Percentiles rank a stretch among this genome's conserved stretches.
These are phyloP conservation scores for Endotrypanum monterogeii DNA, from an alignment of 208 protist genomes.

Conservation along the genomic window DNA sequence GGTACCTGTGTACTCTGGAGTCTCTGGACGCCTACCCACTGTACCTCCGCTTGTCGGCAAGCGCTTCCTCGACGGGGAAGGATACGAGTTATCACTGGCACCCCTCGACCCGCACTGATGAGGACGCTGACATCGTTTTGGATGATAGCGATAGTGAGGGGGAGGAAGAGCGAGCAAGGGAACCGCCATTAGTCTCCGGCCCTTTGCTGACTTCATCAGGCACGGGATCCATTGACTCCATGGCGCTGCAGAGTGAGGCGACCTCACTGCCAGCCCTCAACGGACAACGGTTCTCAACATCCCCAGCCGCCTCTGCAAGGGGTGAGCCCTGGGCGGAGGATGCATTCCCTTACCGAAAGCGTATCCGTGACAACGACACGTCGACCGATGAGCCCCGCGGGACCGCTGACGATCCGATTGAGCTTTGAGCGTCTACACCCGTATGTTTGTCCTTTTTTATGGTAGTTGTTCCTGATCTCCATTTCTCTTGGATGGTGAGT, in stretches of 20 bases:
- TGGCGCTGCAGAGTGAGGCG: not conserved
- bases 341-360: not conserved
- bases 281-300: not conserved
- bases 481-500: not conserved
- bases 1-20: conserved; percentile 34
- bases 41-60: conserved; percentile 42
- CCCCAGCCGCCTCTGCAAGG: not conserved
- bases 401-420: conserved; percentile 70
- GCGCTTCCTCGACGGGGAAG: not conserved
- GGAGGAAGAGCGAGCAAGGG: not conserved
- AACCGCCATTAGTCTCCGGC: not conserved
- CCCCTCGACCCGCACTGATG: conserved; percentile 25
- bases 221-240: not conserved
- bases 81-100: conserved; percentile 37
- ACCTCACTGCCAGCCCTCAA: not conserved
- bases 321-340: not conserved
- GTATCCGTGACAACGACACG: conserved; percentile 23
- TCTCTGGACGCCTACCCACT: conserved; percentile 13
- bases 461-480: not conserved
- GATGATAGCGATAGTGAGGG: conserved; percentile 30
- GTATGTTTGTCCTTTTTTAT: conserved; percentile 1
- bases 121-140: conserved; percentile 29
- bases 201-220: not conserved
- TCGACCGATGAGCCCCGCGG: conserved; percentile 20
- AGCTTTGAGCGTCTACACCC: conserved; percentile 39